A percentile compares a stretch with the other conserved stretches of the same genome.
Conservation (phyloP, 306 rosid species). For the Ormosia semicastrata region DNA sequence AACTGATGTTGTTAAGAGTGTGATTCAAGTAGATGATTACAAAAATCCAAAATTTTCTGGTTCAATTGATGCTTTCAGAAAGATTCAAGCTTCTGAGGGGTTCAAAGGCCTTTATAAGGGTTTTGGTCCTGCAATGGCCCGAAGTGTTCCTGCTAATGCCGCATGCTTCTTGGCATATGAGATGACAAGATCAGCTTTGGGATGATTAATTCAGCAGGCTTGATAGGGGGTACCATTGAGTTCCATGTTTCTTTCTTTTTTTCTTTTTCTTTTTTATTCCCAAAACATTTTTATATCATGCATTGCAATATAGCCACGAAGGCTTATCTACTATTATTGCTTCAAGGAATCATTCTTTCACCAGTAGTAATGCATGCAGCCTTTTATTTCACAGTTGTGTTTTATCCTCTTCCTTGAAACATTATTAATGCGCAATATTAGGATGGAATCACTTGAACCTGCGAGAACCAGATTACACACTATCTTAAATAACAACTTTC, state of each 20-base stretch:
- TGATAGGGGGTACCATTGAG: slow-evolving; percentile 13
- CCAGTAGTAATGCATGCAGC: not conserved
- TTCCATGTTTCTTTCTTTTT: not conserved
- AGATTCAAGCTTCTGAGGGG: slow-evolving; percentile 72
- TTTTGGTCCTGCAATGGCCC: slow-evolving; percentile 92
- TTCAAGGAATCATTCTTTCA: slow-evolving; percentile 31
- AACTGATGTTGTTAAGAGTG: slow-evolving; percentile 93
- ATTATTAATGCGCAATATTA: not conserved
- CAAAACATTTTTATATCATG: slow-evolving; percentile 1
- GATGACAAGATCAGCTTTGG: slow-evolving; percentile 80
- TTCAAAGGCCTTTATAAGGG: slow-evolving; percentile 84
- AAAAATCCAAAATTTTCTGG: slow-evolving; percentile 84
- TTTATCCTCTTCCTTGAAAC: not conserved
- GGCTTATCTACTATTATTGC: slow-evolving; percentile 7
- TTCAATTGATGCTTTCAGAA: slow-evolving; percentile 74
- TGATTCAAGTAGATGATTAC: slow-evolving; percentile 81
- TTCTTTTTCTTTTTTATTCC: not conserved
- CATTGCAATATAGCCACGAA: slow-evolving; percentile 13
- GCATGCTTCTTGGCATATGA: slow-evolving; percentile 98
- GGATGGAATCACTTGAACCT: slow-evolving; percentile 21
- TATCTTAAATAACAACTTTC: not conserved
- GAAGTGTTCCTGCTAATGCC: slow-evolving; percentile 94
- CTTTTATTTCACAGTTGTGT: not conserved
- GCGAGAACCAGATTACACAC: not conserved
- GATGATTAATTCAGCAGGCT: slow-evolving; percentile 34